Evolutionary conservation across 192 early-diverging fungal species (phyloP), one percentile per base, ranked within the genome.

Genomic region (Mortierella alpina): DNA sequence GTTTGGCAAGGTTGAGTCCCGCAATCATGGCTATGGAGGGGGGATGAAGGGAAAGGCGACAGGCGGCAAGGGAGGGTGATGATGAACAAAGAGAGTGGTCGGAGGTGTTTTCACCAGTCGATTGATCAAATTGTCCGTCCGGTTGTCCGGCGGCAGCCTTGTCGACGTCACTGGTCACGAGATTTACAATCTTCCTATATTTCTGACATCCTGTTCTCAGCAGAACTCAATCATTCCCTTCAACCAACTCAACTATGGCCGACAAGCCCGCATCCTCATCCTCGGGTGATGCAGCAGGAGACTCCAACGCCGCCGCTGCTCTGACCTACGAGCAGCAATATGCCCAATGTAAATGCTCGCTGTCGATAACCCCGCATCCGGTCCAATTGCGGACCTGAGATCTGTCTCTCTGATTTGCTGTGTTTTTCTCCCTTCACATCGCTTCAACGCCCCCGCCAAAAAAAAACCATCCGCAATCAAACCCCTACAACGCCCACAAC

Each of bases 311-410:
- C 46, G 56, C 68, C n/a, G 58, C 63, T 47, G 69, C 75, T 45
- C 52, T 71, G 57, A 63, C 60, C 44, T 79, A 79, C 64, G 75
- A 79, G 64, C 75, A 79, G 64, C 75, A 79, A 48, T 79, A 66
- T 44, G 69, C 68, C 52, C 63, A 70, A 66, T 79, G 75, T 79
- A 79, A 71, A 59, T 64, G 40, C 31, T 58, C 66, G 13, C 48
- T n/a, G 11, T 18, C 59, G 11, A 15, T 44, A 18, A 1, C 20
- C 20, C 17, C 18, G 17, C 39, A 44, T 15, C 41, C 44, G 40
- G 20, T 59, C 17, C 46, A 31, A n/a, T 18, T 62, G 40, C n/a
- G 17, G 7, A 6, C 8, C 8, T 17, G n/a, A 47, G 13, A 42
- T 17, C 6, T 9, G 46, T 17, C 14, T 42, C 17, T 49, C 45